Evolutionary conservation across 2,329 filamentous ascomycete genomes (phyloP).

Genomic region (Exophiala bonariae): DNA sequence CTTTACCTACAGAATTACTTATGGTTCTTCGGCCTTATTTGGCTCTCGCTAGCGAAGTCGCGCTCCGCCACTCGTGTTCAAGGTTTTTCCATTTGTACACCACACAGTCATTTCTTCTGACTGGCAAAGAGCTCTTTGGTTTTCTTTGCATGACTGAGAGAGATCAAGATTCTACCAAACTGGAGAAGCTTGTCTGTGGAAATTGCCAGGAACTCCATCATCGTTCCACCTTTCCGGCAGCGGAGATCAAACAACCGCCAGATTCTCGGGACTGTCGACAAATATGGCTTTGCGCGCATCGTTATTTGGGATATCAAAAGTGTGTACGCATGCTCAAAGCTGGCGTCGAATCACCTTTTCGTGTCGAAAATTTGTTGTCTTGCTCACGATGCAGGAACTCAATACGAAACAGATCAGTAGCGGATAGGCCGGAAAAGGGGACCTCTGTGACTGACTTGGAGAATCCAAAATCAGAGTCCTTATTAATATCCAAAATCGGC

Average conservation of each 20-base stretch:
- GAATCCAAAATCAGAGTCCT: slow-evolving; percentile 22
- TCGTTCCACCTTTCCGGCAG: slow-evolving; percentile 22
- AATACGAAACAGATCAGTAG: slow-evolving; percentile 27
- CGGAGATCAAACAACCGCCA: slow-evolving; percentile 21
- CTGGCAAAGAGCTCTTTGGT: slow-evolving; percentile 26
- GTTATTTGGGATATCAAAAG: slow-evolving; percentile 24
- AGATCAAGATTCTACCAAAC: slow-evolving; percentile 25
- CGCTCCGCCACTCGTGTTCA: slow-evolving; percentile 26
- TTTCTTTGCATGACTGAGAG: slow-evolving; percentile 29
- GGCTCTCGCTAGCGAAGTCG: slow-evolving; percentile 23
- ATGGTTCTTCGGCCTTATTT: slow-evolving; percentile 25
- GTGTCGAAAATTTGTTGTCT: slow-evolving; percentile 24
- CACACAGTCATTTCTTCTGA: slow-evolving; percentile 24
- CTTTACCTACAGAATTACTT: slow-evolving; percentile 27
- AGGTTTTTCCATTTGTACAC: slow-evolving; percentile 27
- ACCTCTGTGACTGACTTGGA: slow-evolving; percentile 25
- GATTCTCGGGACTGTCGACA: slow-evolving; percentile 26
- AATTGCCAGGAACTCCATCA: slow-evolving; percentile 25
- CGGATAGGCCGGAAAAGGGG: slow-evolving; percentile 28
- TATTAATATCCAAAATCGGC: slow-evolving; percentile 29
- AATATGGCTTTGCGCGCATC: slow-evolving; percentile 29
- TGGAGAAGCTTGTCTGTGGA: slow-evolving; percentile 26
- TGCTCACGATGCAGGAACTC: slow-evolving; percentile 28
- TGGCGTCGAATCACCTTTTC: slow-evolving; percentile 27
- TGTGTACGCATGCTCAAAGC: slow-evolving; percentile 26